Conservation (phyloP, 768 basidiomycete species). For the Pulveroboletus frians region DNA sequence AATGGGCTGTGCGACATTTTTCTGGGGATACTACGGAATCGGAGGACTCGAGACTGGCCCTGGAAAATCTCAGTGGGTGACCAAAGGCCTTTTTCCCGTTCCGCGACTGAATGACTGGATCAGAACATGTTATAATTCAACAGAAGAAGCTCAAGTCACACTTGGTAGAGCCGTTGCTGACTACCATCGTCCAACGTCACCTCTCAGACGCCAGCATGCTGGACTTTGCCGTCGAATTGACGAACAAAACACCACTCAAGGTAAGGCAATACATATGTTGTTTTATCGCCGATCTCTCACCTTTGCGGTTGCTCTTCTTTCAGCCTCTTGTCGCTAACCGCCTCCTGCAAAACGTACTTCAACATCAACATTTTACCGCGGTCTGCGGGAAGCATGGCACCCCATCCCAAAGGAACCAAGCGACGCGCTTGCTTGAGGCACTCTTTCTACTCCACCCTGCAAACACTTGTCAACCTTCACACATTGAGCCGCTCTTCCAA, state of each 20-base stretch:
- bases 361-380: slow-evolving; percentile 59
- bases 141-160: slow-evolving; percentile 40
- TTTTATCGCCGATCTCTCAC: not conserved
- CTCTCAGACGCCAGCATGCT: slow-evolving; percentile 41
- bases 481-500: slow-evolving; percentile 69
- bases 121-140: slow-evolving; percentile 13
- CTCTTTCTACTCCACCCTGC: slow-evolving; percentile 74
- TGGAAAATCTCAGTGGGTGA: slow-evolving; percentile 39
- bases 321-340: slow-evolving; percentile 71
- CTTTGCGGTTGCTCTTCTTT: not conserved
- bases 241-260: slow-evolving; percentile 52
- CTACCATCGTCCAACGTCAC: slow-evolving; percentile 56
- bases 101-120: not conserved
- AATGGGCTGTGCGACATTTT: slow-evolving; percentile 49
- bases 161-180: slow-evolving; percentile 67
- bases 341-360: slow-evolving; percentile 68
- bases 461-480: slow-evolving; percentile 82
- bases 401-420: slow-evolving; percentile 36
- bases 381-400: slow-evolving; percentile 30
- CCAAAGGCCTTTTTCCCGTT: not conserved
- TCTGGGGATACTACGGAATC: slow-evolving; percentile 29
- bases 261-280: slow-evolving; percentile 34
- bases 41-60: slow-evolving; percentile 14
- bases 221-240: slow-evolving; percentile 39
- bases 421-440: slow-evolving; percentile 53